Conservation (phyloP, 148 eudicot species). For the Camellia lanceoleosa region DNA sequence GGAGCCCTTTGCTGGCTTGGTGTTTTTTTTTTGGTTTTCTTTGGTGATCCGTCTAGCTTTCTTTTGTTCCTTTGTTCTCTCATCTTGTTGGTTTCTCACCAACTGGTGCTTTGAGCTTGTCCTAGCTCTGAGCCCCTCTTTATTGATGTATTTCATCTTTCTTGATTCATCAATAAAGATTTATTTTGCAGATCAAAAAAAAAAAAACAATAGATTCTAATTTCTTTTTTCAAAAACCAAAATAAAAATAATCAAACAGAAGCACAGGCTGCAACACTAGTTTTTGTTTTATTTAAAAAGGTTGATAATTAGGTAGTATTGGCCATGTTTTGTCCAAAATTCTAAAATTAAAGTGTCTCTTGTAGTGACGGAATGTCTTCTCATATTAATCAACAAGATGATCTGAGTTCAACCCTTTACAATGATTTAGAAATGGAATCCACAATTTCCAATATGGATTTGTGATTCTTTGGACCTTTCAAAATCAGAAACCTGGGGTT, state of each 20-base stretch:
- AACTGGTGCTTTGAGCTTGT: no score
- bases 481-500: constrained; percentile 13
- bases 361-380: constrained; percentile 44
- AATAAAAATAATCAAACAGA: background rate
- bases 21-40: no score
- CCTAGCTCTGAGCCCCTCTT: no score
- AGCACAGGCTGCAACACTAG: constrained; percentile 1
- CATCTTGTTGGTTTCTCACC: no score
- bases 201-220: background rate
- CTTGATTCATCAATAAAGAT: no score
- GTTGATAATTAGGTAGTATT: constrained; percentile 22
- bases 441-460: constrained; percentile 33
- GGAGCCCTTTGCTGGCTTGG: no score
- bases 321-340: constrained; percentile 23
- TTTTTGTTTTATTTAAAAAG: constrained; percentile 1
- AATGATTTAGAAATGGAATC: constrained; percentile 4
- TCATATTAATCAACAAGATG: constrained; percentile 14
- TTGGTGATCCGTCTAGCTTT: no score
- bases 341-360: constrained; percentile 63
- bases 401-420: constrained; percentile 1
- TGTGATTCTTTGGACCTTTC: constrained; percentile 35
- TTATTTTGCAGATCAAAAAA: no score
- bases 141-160: no score
- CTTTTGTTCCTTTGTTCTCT: no score
- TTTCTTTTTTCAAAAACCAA: background rate